Evolutionary conservation across 495 filamentous ascomycete species (phyloP).

Genomic region (Lasiosphaeria ovina): DNA sequence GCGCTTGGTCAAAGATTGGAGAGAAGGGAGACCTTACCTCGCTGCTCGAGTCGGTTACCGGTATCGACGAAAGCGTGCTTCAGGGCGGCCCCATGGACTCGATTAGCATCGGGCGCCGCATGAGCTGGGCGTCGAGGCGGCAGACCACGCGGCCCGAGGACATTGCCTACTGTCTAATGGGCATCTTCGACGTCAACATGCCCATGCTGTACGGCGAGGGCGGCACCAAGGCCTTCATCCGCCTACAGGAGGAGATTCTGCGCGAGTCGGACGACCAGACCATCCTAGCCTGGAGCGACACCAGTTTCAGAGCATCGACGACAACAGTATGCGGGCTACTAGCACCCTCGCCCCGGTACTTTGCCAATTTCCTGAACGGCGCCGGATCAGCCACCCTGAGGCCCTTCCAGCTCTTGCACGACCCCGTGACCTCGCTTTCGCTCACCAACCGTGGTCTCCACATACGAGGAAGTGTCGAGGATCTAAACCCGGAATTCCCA

Average conservation of each 20-base stretch:
- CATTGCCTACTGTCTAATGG: conserved; percentile 15
- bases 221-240: conserved; percentile 12
- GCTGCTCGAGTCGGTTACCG: background rate
- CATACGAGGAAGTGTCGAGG: no score
- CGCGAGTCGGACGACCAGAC: background rate
- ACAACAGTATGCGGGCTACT: no score
- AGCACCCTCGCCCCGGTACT: no score
- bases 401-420: no score
- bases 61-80: background rate
- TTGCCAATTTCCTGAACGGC: no score
- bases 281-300: background rate
- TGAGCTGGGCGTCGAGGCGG: conserved; percentile 11
- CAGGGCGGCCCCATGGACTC: background rate
- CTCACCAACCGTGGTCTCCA: no score
- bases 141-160: conserved; percentile 10
- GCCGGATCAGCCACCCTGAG: no score
- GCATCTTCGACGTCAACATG: conserved; percentile 13
- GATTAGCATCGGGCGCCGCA: background rate
- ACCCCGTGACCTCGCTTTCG: no score
- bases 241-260: conserved; percentile 9
- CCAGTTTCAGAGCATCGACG: no score
- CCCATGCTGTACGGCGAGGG: conserved; percentile 12
- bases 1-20: background rate
- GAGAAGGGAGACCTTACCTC: background rate
- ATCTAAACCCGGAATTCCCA: no score